Percentiles rank a stretch among this genome's conserved stretches.
These are phyloP conservation scores for Nannizziopsis barbatae DNA, from an alignment of 2,329 filamentous ascomycete species.

Conservation along the genomic window DNA sequence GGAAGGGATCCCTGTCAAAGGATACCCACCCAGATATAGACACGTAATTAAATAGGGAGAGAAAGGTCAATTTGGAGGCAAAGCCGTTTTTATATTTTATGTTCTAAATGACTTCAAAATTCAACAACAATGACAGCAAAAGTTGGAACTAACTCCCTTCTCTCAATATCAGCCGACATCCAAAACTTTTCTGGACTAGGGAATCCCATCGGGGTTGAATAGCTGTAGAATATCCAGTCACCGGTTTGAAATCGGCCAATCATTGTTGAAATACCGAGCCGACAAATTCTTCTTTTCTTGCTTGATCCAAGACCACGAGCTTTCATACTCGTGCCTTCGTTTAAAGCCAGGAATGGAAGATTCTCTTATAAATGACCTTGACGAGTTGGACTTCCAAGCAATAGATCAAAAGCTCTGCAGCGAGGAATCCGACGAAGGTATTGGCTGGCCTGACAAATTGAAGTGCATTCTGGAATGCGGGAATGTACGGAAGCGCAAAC, in stretches of 20 bases:
- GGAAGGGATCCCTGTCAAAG: too few relatives aligned
- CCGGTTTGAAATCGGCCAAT: background rate
- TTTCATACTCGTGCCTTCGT: background rate
- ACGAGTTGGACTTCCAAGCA: constrained; percentile 1
- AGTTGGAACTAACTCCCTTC: background rate
- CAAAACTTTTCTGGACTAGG: background rate
- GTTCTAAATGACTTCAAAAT: too few relatives aligned
- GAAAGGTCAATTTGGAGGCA: too few relatives aligned
- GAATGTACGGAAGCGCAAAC: background rate
- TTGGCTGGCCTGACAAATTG: background rate
- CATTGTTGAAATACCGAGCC: constrained; percentile 1
- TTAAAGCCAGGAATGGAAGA: constrained; percentile 2
- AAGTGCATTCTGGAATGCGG: background rate
- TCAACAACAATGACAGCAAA: too few relatives aligned
- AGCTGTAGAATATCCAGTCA: background rate
- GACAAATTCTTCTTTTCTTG: background rate
- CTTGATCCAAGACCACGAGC: background rate
- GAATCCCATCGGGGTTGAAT: background rate
- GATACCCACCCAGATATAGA: too few relatives aligned
- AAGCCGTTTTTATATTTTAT: too few relatives aligned
- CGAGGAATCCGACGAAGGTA: constrained; percentile 1
- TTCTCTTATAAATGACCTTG: constrained; percentile 2
- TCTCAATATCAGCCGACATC: background rate
- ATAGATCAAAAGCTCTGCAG: background rate
- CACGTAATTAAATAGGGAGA: too few relatives aligned